Percentiles rank a stretch among this genome's conserved stretches.
Conservation (phyloP, 2,329 filamentous ascomycete species). For the Podosphaera xanthii region DNA sequence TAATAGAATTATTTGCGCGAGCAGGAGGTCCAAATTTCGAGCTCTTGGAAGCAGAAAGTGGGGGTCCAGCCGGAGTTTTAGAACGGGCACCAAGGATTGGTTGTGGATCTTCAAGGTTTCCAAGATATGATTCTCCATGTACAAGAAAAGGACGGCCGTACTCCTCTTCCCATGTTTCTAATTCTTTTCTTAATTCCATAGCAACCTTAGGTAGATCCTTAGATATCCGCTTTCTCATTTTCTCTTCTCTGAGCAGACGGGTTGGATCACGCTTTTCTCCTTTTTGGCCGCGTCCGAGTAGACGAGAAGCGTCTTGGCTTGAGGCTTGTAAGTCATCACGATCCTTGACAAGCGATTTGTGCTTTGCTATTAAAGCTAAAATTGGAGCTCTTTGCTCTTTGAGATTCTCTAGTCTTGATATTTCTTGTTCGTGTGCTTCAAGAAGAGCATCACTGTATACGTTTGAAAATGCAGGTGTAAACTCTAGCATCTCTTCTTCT, state of each 20-base stretch:
- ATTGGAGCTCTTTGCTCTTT: slow-evolving; percentile 74
- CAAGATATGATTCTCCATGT: slow-evolving; percentile 75
- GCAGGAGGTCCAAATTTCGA: slow-evolving; percentile 11
- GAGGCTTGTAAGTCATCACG: slow-evolving; percentile 72
- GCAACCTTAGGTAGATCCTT: slow-evolving; percentile 91
- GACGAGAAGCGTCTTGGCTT: slow-evolving; percentile 79
- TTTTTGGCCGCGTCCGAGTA: slow-evolving; percentile 79
- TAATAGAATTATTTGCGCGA: slow-evolving; percentile 12
- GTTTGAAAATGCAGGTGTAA: slow-evolving; percentile 89
- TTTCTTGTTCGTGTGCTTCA: slow-evolving; percentile 84
- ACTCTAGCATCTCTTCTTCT: slow-evolving; percentile 96
- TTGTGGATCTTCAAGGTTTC: slow-evolving; percentile 47
- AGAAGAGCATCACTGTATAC: slow-evolving; percentile 91
- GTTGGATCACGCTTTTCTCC: slow-evolving; percentile 88
- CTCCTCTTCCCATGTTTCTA: slow-evolving; percentile 81
- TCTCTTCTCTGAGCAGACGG: slow-evolving; percentile 83
- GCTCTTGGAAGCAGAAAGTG: slow-evolving; percentile 21
- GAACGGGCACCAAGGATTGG: slow-evolving; percentile 39
- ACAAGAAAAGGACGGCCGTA: slow-evolving; percentile 85
- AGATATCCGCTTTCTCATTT: slow-evolving; percentile 91
- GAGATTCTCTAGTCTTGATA: slow-evolving; percentile 56
- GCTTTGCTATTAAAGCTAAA: slow-evolving; percentile 59
- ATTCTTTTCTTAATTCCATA: slow-evolving; percentile 54
- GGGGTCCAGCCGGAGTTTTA: slow-evolving; percentile 50
- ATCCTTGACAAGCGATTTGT: slow-evolving; percentile 63